Evolutionary conservation across 1,284 basidiomycete species (phyloP).

Genomic region (Malassezia sympodialis): DNA sequence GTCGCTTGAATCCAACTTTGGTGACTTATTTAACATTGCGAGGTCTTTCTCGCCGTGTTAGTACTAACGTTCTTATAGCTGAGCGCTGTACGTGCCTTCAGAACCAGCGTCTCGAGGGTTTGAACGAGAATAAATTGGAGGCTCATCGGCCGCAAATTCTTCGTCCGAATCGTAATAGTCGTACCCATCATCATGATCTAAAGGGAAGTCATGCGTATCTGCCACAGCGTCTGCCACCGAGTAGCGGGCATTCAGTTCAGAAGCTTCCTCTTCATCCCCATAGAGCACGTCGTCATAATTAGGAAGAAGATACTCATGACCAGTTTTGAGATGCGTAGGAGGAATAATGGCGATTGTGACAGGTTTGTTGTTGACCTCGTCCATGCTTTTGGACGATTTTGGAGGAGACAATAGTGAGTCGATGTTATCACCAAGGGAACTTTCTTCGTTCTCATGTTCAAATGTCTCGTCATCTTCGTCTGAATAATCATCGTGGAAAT

Average conservation of each 20-base stretch:
- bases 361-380: constrained; percentile 17
- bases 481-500: constrained; percentile 31
- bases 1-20: not conserved
- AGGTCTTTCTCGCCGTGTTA: not conserved
- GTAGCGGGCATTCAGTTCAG: constrained; percentile 10
- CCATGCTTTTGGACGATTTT: not conserved
- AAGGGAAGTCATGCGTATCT: constrained; percentile 9
- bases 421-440: not conserved
- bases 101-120: not conserved
- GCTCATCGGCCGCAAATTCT: not conserved
- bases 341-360: constrained; percentile 83
- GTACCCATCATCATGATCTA: constrained; percentile 14
- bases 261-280: constrained; percentile 2
- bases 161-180: constrained; percentile 14
- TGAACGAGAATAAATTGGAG: not conserved
- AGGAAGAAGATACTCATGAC: constrained; percentile 24
- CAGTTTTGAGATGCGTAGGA: constrained; percentile 80
- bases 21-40: not conserved
- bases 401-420: not conserved
- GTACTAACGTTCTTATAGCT: not conserved
- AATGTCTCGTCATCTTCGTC: constrained; percentile 49
- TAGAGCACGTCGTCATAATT: not conserved
- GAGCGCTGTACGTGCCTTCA: not conserved
- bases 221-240: constrained; percentile 10
- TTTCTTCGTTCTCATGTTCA: constrained; percentile 51